phyloP scores from a whole-genome alignment of 169 alveolate species.

The Plasmodium yoelii region DNA sequence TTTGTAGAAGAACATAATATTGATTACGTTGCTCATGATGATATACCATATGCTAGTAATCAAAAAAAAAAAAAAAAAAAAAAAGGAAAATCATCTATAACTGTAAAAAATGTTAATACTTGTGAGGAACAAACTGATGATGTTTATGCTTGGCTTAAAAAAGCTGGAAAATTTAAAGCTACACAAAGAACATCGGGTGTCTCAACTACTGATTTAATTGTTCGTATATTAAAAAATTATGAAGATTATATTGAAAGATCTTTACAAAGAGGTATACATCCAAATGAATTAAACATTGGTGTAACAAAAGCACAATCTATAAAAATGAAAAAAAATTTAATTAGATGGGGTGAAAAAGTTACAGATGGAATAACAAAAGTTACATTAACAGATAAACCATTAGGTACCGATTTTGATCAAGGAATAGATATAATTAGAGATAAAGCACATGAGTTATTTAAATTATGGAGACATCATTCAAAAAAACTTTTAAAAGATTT shows the following conservation, averaged over 20 bases:
- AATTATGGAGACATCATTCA: constrained; percentile 79
- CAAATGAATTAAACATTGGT: constrained; percentile 94
- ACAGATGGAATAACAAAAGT: constrained; percentile 90
- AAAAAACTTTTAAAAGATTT: constrained; percentile 74
- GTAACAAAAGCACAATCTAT: constrained; percentile 91
- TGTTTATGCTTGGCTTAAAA: constrained; percentile 93
- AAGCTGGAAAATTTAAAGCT: constrained; percentile 93
- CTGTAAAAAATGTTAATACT: neutral
- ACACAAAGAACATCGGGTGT: constrained; percentile 96
- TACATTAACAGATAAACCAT: constrained; percentile 89
- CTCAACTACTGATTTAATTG: constrained; percentile 96
- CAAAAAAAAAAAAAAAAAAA: constrained; percentile 81
- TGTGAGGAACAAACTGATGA: constrained; percentile 87
- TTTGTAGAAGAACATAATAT: constrained; percentile 92
- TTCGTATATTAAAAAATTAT: constrained; percentile 94
- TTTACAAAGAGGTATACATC: constrained; percentile 94
- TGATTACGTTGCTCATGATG: constrained; percentile 96
- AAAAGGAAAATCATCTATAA: constrained; percentile 53
- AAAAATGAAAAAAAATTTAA: constrained; percentile 90
- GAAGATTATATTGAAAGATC: constrained; percentile 95
- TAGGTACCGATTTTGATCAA: constrained; percentile 83
- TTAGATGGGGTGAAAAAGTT: constrained; percentile 90
- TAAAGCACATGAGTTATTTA: constrained; percentile 76
- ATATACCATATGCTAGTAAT: constrained; percentile 92
- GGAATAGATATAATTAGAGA: constrained; percentile 80